Conservation (phyloP, 371 early-diverging fungal species). For the Lichtheimia ramosa region DNA sequence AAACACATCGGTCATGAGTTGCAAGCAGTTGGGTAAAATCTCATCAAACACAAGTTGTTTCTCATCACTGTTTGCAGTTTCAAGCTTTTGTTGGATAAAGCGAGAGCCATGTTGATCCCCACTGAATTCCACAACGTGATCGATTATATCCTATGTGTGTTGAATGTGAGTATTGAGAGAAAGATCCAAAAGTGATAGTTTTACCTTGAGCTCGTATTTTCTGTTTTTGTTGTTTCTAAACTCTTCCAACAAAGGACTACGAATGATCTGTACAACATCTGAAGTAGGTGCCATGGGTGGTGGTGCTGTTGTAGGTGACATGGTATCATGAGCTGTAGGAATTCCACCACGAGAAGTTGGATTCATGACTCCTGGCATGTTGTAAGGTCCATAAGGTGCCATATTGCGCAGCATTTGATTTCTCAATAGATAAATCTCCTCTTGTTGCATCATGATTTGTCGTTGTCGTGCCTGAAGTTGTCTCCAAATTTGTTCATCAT, state of each 20-base stretch:
- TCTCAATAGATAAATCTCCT: slow-evolving; percentile 35
- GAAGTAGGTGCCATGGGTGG: slow-evolving; percentile 3
- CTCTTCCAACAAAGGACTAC: slow-evolving; percentile 88
- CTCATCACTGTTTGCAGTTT: slow-evolving; percentile 89
- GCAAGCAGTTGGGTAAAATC: slow-evolving; percentile 88
- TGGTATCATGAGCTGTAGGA: neutral
- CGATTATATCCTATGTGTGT: slow-evolving; percentile 73
- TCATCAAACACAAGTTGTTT: slow-evolving; percentile 96
- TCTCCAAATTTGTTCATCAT: slow-evolving; percentile 29
- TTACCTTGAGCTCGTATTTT: slow-evolving; percentile 82
- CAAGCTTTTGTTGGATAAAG: slow-evolving; percentile 99
- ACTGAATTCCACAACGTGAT: slow-evolving; percentile 94
- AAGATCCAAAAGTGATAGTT: no score
- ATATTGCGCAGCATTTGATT: slow-evolving; percentile 43
- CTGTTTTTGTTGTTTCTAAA: slow-evolving; percentile 92
- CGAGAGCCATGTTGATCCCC: slow-evolving; percentile 99
- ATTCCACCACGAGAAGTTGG: neutral
- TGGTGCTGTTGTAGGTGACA: slow-evolving; percentile 1
- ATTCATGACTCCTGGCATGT: neutral
- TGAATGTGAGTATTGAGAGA: neutral
- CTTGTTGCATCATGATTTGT: slow-evolving; percentile 44
- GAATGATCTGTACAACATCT: slow-evolving; percentile 40
- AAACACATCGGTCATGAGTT: slow-evolving; percentile 99
- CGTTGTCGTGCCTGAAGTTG: slow-evolving; percentile 45
- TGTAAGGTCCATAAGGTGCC: slow-evolving; percentile 1